Percentiles rank a stretch among this genome's conserved stretches.
phyloP scores from a whole-genome alignment of 495 filamentous ascomycete species.

The Chaetomium tenue region DNA sequence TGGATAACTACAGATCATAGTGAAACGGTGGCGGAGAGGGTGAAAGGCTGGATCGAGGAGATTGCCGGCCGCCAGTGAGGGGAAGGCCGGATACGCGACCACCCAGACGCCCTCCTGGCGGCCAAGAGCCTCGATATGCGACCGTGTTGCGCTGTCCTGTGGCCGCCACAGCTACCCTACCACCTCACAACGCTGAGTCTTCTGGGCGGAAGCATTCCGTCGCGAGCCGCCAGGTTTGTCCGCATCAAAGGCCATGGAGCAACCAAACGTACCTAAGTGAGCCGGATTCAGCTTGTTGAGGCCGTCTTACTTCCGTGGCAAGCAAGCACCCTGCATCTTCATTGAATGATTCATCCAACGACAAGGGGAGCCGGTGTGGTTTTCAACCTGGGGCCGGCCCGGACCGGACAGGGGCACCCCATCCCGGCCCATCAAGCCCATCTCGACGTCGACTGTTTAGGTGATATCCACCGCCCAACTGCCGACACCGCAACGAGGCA shows the following conservation, averaged over 20 bases:
- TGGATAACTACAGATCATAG: slow-evolving; percentile 56
- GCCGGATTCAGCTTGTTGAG: background rate
- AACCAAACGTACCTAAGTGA: background rate
- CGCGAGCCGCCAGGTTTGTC: background rate
- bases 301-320: background rate
- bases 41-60: slow-evolving; percentile 58
- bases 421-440: background rate
- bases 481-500: slow-evolving; percentile 4
- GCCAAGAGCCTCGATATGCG: background rate
- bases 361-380: background rate
- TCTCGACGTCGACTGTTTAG: background rate
- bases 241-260: background rate
- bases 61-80: slow-evolving; percentile 38
- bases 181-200: background rate
- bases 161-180: background rate
- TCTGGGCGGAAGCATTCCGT: background rate
- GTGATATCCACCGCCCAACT: background rate
- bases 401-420: background rate
- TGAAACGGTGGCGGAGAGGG: slow-evolving; percentile 64
- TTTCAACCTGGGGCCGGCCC: background rate
- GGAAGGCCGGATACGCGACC: background rate
- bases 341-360: background rate
- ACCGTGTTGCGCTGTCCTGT: background rate
- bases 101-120: background rate
- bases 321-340: background rate